Evolutionary conservation across 2,329 filamentous ascomycete genomes (phyloP), one percentile per base, ranked within the genome.

Genomic region (Alternaria novae-zelandiae): DNA sequence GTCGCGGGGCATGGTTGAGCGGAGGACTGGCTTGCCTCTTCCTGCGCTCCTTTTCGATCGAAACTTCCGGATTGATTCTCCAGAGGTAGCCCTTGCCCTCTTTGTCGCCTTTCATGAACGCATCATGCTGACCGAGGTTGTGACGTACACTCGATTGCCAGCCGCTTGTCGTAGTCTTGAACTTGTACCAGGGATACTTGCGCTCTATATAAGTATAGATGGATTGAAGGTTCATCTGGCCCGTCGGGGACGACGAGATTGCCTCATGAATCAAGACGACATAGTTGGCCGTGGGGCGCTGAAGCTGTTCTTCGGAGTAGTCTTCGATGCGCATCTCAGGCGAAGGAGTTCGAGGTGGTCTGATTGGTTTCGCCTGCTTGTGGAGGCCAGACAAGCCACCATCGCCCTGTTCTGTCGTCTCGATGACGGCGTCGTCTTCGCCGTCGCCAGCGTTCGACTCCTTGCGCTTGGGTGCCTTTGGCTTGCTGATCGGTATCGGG

Each of bases 301-400:
- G 87, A 54, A 94, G 83, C 79, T 94, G 90, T 73, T 94, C 91
- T 36, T 90, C 88, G 2, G 90, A 92, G 76, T 90, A 85, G 70
- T 91, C 90, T 55, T 86, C 86, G 45, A 86, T 83, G 12, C 87
- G 85, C 78, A 88, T 89, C 68, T 88, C 86, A 1, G 88, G 88
- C 8, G 88, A 89, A 2, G 87, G 87, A 15, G 88, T 89, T 44
- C 84, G 83, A 23, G 85, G 85, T 11, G 80, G 79, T 50, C 78
- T 79, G 51, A 69, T 69, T 17, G 84, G 83, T 67, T 87, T 87
- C 62, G 83, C 80, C 41, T 79, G 75, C 56, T 82, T 82, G 61
- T 77, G 79, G 26, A 86, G 85, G 50, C 83, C 81, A 4, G 66
- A 44, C 20, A 69, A 51, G 13, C 59, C 66, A 26, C 70, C 69